These are phyloP conservation scores for Cytospora mali DNA, from an alignment of 2,329 filamentous ascomycete genomes.

Conservation along the genomic window DNA sequence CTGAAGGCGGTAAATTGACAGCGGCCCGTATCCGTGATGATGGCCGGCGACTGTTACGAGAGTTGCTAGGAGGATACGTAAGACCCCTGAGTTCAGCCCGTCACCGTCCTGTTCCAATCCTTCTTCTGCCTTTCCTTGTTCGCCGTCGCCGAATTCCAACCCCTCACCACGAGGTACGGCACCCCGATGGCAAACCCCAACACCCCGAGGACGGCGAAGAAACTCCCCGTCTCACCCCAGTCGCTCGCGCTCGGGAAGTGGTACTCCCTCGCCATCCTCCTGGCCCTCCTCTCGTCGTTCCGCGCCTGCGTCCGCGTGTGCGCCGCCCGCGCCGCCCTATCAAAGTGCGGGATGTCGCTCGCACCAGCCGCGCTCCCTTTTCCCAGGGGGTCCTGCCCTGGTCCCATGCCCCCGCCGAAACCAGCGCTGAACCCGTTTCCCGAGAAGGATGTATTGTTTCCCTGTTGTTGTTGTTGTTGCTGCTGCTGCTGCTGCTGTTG, in stretches of 20 bases:
- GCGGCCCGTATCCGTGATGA: neutral
- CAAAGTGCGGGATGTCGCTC: slow-evolving; percentile 74
- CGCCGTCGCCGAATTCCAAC: slow-evolving; percentile 33
- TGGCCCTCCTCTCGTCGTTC: slow-evolving; percentile 53
- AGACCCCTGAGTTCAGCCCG: neutral
- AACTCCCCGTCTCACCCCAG: slow-evolving; percentile 42
- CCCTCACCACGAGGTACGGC: slow-evolving; percentile 46
- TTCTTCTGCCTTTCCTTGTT: slow-evolving; percentile 31
- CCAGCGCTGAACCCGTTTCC: slow-evolving; percentile 34
- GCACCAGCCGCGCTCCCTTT: slow-evolving; percentile 34
- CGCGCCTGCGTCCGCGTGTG: slow-evolving; percentile 75
- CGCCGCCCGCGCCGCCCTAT: slow-evolving; percentile 61
- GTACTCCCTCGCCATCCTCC: slow-evolving; percentile 38
- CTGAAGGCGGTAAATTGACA: neutral
- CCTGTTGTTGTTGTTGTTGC: neutral
- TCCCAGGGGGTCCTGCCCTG: slow-evolving; percentile 54
- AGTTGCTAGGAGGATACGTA: neutral
- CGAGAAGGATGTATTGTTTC: slow-evolving; percentile 13
- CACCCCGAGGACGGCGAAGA: slow-evolving; percentile 53
- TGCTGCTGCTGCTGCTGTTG: slow-evolving; percentile 4
- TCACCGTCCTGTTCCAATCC: slow-evolving; percentile 17
- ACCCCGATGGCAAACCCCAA: slow-evolving; percentile 49
- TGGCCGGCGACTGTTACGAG: too few relatives aligned
- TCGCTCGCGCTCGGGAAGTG: slow-evolving; percentile 40
- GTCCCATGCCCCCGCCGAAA: slow-evolving; percentile 57